Evolutionary conservation across 1,139 yeast genomes (phyloP), one percentile per base, ranked within the genome.

Genomic region (Protomyces lactucae-debilis): DNA sequence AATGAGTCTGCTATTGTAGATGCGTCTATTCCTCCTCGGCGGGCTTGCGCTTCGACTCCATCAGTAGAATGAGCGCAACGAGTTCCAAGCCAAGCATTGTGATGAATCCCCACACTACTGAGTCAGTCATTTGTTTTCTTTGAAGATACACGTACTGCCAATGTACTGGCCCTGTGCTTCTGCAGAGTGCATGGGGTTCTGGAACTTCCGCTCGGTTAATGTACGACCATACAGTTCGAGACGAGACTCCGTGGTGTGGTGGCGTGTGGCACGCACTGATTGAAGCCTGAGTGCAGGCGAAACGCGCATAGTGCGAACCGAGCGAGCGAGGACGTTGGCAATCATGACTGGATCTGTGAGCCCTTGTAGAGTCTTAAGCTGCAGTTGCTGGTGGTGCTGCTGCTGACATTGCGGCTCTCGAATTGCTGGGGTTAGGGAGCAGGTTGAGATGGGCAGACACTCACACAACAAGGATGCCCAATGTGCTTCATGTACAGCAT

Each of bases 21-120:
- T 37, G 16, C 23, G 10, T 43, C 10, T 43, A 43, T 10, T 43
- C 48, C 18, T 43, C 23, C 23, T 43, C 48, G 48, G 23, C 48
- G 18, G 48, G 48, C 48, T 43, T 43, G 48, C 48, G 48, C 48
- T 43, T 43, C 10, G 48, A 16, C 48, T 43, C 48, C 48, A 43
- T 43, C 25, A 43, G 10, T 9, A 43, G 14, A 21, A 43, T 16
- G 12, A 43, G 21, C 25, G 23, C 48, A n/a, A 43, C 48, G 12
- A 43, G 25, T 18, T 43, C 48, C 23, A 18, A n/a, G 21, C 48
- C 48, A 10, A 43, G 48, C 21, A 43, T n/a, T 2, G 48, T 43
- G 12, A 43, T 18, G 9, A 43, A 43, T 4, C 23, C 48, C 48
- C 48, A 43, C 25, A 43, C 48, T 43, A 5, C 5, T 3, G 1